These are phyloP conservation scores for Tylopilus cervinicoccineus DNA, from an alignment of 768 basidiomycete genomes.

Conservation along the genomic window DNA sequence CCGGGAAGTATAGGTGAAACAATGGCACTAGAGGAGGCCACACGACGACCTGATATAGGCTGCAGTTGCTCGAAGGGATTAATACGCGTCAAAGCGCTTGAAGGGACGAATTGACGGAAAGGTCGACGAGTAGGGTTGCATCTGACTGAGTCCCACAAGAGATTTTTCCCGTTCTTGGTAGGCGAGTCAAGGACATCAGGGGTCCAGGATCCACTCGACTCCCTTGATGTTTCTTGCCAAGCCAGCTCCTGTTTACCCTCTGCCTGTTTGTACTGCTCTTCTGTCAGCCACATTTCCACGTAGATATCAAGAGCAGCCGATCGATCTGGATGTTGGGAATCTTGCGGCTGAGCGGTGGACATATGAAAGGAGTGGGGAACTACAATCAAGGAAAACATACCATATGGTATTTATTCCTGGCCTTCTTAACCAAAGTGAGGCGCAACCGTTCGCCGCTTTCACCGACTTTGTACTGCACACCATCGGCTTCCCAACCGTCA, in stretches of 20 bases:
- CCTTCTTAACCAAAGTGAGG: slow-evolving; percentile 68
- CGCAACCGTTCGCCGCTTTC: slow-evolving; percentile 66
- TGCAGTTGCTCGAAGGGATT: slow-evolving; percentile 44
- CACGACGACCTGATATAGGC: slow-evolving; percentile 41
- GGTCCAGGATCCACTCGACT: slow-evolving; percentile 41
- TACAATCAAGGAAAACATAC: slow-evolving; percentile 37
- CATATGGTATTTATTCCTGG: slow-evolving; percentile 68
- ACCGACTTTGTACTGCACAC: slow-evolving; percentile 67
- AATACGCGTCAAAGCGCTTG: slow-evolving; percentile 40
- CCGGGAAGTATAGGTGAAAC: slow-evolving; percentile 27
- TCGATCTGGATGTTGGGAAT: slow-evolving; percentile 76
- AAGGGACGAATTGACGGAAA: slow-evolving; percentile 46
- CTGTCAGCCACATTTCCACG: slow-evolving; percentile 77
- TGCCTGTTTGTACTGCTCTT: slow-evolving; percentile 64
- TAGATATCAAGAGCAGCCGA: slow-evolving; percentile 64
- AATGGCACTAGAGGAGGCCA: slow-evolving; percentile 34
- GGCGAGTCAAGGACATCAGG: slow-evolving; percentile 38
- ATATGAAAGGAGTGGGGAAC: slow-evolving; percentile 8
- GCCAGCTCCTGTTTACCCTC: slow-evolving; percentile 58
- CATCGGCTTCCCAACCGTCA: slow-evolving; percentile 75
- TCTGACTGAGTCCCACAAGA: slow-evolving; percentile 64
- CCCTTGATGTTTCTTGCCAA: slow-evolving; percentile 59
- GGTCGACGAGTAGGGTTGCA: slow-evolving; percentile 40
- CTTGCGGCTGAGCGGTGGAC: slow-evolving; percentile 53
- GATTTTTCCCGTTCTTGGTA: slow-evolving; percentile 52